These are phyloP conservation scores for Sclerotinia trifoliorum DNA, from an alignment of 2,329 filamentous ascomycete species.

Conservation along the genomic window DNA sequence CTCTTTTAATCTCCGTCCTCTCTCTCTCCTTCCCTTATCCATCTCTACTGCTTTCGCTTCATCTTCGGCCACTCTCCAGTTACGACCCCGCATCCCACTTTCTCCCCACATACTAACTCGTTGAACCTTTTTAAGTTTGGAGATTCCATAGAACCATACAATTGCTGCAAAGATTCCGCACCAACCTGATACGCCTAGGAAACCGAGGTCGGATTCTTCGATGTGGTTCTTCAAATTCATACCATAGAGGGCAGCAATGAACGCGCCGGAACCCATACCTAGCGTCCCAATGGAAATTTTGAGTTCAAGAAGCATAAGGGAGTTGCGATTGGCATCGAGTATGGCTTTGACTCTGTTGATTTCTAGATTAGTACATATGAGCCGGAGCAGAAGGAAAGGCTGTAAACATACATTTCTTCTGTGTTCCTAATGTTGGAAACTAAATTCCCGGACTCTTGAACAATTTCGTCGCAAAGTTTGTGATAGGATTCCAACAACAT, in stretches of 20 bases:
- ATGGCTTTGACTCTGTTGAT: constrained; percentile 80
- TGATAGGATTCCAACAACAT: constrained; percentile 97
- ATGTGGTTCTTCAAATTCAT: constrained; percentile 99
- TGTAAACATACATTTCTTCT: constrained; percentile 79
- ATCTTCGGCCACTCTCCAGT: constrained; percentile 36
- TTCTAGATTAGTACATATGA: not conserved
- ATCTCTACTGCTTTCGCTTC: constrained; percentile 32
- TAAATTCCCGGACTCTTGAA: constrained; percentile 88
- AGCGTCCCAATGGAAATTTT: constrained; percentile 95
- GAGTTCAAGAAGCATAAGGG: constrained; percentile 93
- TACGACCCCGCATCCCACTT: constrained; percentile 34
- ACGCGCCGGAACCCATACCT: constrained; percentile 90
- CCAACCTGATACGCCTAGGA: constrained; percentile 68
- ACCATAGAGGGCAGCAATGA: constrained; percentile 97
- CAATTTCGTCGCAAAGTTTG: constrained; percentile 96
- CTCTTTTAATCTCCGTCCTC: constrained; percentile 33
- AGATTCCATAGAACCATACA: constrained; percentile 80
- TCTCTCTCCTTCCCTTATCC: constrained; percentile 31
- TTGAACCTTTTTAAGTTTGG: constrained; percentile 81
- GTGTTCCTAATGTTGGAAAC: constrained; percentile 96
- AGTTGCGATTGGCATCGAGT: constrained; percentile 95
- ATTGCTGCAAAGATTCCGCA: constrained; percentile 72
- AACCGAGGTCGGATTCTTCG: constrained; percentile 88
- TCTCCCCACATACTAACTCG: constrained; percentile 74
- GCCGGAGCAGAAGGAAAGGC: not conserved